Percentiles rank a stretch among this genome's conserved stretches.
Evolutionary conservation across 2,329 filamentous ascomycete species (phyloP).

Genomic region (Arachnomyces sp.): DNA sequence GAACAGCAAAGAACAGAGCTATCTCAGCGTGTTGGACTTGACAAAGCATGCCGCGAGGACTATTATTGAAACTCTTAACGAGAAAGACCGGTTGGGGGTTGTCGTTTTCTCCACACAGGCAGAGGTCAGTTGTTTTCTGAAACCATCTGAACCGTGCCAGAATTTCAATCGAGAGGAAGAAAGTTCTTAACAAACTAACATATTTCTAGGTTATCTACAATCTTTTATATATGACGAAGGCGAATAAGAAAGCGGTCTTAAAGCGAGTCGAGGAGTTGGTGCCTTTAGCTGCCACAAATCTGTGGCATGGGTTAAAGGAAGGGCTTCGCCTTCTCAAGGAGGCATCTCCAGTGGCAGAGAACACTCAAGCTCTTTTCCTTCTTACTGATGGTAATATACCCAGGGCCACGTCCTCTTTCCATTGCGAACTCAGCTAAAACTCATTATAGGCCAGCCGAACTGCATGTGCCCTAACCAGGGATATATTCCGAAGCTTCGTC

Average conservation of each 20-base stretch:
- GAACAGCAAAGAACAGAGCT: constrained; percentile 26
- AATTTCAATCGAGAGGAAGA: too few species aligned
- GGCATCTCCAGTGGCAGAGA: constrained; percentile 16
- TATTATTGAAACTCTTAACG: constrained; percentile 49
- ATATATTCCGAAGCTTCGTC: constrained; percentile 46
- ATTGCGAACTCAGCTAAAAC: background rate
- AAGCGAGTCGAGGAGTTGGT: constrained; percentile 38
- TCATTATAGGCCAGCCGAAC: constrained; percentile 36
- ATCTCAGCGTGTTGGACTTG: constrained; percentile 50
- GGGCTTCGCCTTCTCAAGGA: constrained; percentile 43
- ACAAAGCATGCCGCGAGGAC: constrained; percentile 53
- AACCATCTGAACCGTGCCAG: too few species aligned
- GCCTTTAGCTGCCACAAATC: constrained; percentile 40
- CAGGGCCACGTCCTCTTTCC: background rate
- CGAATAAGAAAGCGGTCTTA: constrained; percentile 38
- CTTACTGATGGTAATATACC: constrained; percentile 21
- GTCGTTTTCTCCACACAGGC: constrained; percentile 45
- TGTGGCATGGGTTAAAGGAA: constrained; percentile 50
- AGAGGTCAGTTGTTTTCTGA: constrained; percentile 17
- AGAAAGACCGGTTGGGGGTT: constrained; percentile 49
- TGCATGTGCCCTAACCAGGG: constrained; percentile 45
- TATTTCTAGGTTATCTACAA: constrained; percentile 33
- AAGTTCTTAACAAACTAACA: too few species aligned
- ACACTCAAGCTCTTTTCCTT: constrained; percentile 25
- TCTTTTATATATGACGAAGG: constrained; percentile 41